phyloP scores from a whole-genome alignment of 345 rosid genomes.

The Garcia nutans region DNA sequence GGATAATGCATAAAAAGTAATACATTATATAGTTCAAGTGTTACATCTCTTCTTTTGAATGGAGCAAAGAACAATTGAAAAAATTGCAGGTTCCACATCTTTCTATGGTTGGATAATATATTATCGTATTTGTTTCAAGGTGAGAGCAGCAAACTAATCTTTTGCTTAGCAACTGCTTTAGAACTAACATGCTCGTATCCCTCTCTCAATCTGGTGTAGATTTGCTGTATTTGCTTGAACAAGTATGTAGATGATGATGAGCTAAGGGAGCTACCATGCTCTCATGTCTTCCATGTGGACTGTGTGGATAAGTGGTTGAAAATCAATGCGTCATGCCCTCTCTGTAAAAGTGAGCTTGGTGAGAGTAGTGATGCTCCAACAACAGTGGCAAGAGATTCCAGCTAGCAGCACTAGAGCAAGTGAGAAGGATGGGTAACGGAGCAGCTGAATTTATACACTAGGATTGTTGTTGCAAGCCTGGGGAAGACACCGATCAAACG shows the following conservation, averaged over 20 bases:
- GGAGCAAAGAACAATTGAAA: neutral
- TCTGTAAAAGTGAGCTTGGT: conserved; percentile 86
- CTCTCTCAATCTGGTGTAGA: conserved; percentile 35
- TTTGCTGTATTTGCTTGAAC: conserved; percentile 93
- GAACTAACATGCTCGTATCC: neutral
- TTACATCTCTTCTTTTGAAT: neutral
- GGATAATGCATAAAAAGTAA: neutral
- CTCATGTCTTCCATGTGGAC: conserved; percentile 87
- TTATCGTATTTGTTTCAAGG: conserved; percentile 5
- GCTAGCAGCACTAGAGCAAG: conserved; percentile 12
- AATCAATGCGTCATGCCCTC: conserved; percentile 89
- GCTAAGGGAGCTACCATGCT: conserved; percentile 83
- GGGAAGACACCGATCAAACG: neutral
- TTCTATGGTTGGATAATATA: neutral
- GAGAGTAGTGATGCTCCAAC: conserved; percentile 37
- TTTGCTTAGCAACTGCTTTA: neutral
- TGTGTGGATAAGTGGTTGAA: conserved; percentile 97
- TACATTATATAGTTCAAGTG: neutral
- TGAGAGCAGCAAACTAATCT: conserved; percentile 26
- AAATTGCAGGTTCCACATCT: neutral
- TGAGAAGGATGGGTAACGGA: neutral
- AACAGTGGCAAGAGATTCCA: conserved; percentile 23
- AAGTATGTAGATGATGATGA: conserved; percentile 86
- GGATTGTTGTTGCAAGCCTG: neutral
- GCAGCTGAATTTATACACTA: neutral